Evolutionary conservation across 345 rosid species (phyloP), one percentile per base, ranked within the genome.

Genomic region (Citropsis articulata): DNA sequence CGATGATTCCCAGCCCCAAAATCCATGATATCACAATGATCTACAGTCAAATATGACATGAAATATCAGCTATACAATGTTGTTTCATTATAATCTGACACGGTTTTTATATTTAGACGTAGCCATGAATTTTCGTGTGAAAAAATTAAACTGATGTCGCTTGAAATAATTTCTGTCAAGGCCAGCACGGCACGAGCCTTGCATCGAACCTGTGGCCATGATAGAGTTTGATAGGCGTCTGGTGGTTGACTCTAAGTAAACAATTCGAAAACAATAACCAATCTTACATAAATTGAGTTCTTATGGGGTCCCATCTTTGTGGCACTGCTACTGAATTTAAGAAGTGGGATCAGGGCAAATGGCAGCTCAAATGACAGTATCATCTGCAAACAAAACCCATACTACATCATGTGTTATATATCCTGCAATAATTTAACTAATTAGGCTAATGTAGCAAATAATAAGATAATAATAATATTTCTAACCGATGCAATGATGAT

Each of bases 301-400:
- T 85, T 92, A 76, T 90, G 86, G 1, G 93, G 91, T 53, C 94
- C 97, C 94, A 90, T 88, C 76, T 92, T 90, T 38, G 91, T 85
- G 38, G 88, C 14, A 73, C 91, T 83, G 78, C 91, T 88, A 42
- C 97, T 92, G 79, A 92, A 88, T 77, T 89, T 92, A 12, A 92
- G 90, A 55, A 92, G 93, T 7, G 97, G 94, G 55, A 92, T 87
- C 2, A 92, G 84, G 48, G 93, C 87, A 84, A 90, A 92, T 48
- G 97, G 97, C 33, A 92, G 91, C 56, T 90, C 92, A 74, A 92
- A 92, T 8, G 94, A 92, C 33, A 90, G 87, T 45, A 89, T 89
- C 90, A 90, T 90, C 94, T 92, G 87, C 79, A 81, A 18, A 66
- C 72, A 80, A 12, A 66, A 66, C 18, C 14, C 56, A 27, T 19